Evolutionary conservation across 2,329 filamentous ascomycete species (phyloP), one percentile per base, ranked within the genome.

Genomic region (Lizonia empirigonia): DNA sequence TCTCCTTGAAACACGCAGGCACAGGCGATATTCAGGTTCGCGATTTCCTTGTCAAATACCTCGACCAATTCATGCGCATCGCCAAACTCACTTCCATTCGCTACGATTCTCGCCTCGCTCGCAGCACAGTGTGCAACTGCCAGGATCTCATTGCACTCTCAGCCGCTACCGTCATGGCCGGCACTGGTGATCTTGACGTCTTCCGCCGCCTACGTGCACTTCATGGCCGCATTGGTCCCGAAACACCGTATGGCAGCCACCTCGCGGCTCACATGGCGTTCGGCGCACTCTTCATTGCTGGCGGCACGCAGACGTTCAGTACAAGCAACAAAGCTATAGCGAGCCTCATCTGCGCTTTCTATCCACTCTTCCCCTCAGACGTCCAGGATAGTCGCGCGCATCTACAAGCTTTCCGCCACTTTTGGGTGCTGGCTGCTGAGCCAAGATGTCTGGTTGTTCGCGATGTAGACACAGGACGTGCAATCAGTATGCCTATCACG

Each of bases 311-410:
- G 63, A 97, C 94, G 0, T 91, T 99, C 67, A 88, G 90, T 46
- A 95, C 90, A 4, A 93, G 88, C 29, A 88, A 97, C 68, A 79
- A 95, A 45, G 92, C 93, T 8, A 86, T 96, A 39, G 93, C 91
- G 1, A 85, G 90, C 10, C 80, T 99, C 6, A 83, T 99, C 7
- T 87, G 94, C 34, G 88, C 94, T 1, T 96, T 99, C 72, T 99
- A 99, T 67, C 94, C 94, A 0, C 82, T 97, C 16, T 97, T 96
- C 70, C 94, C 94, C 0, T 88, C 85, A 8, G 88, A 85, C 23
- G 90, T 97, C 2, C 88, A 96, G 65, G 94, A 99, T 75, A 97
- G 97, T 68, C 88, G 90, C 59, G 91, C 91, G 9, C 94, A 99
- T 65, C 81, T 99, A 5, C 94, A 99, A 76, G 94, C 95, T 3